phyloP scores from a whole-genome alignment of 1,139 yeast species.

The Kazachstania sp. region DNA sequence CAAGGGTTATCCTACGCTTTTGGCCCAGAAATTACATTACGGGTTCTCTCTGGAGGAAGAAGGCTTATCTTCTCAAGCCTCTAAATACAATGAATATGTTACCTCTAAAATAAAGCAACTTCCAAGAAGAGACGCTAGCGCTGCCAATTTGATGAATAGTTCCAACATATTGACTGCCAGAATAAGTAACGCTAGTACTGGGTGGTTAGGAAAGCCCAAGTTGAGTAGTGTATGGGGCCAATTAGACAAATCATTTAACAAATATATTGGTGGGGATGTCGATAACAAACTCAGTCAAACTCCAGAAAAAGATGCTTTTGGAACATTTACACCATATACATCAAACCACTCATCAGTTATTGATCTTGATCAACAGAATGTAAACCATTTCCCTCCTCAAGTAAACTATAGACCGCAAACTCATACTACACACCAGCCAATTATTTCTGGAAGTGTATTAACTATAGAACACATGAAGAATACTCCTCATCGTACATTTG shows the following conservation, averaged over 20 bases:
- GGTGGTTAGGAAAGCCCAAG: slow-evolving; percentile 58
- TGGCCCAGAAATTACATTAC: slow-evolving; percentile 26
- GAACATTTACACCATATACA: slow-evolving; percentile 60
- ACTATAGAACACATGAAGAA: slow-evolving; percentile 1
- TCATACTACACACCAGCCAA: not conserved
- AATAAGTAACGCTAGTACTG: slow-evolving; percentile 20
- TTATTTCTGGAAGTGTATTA: not conserved
- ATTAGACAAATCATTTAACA: slow-evolving; percentile 66
- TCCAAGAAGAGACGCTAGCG: slow-evolving; percentile 18
- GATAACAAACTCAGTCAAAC: slow-evolving; percentile 32
- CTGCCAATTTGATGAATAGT: slow-evolving; percentile 16
- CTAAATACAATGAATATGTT: slow-evolving; percentile 26
- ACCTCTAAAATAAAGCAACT: slow-evolving; percentile 15
- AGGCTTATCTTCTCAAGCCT: slow-evolving; percentile 21
- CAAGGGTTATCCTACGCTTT: slow-evolving; percentile 17
- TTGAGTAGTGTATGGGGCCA: slow-evolving; percentile 84
- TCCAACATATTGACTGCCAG: slow-evolving; percentile 22
- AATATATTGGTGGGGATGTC: slow-evolving; percentile 81
- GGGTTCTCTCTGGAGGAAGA: slow-evolving; percentile 26
- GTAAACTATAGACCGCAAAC: not conserved
- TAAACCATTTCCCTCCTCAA: slow-evolving; percentile 14
- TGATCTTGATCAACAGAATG: slow-evolving; percentile 21
- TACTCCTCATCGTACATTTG: not conserved
- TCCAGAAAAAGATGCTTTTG: slow-evolving; percentile 50
- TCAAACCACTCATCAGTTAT: slow-evolving; percentile 28